These are phyloP conservation scores for Candida nitratophila DNA, from an alignment of 805 yeast genomes.

Conservation along the genomic window DNA sequence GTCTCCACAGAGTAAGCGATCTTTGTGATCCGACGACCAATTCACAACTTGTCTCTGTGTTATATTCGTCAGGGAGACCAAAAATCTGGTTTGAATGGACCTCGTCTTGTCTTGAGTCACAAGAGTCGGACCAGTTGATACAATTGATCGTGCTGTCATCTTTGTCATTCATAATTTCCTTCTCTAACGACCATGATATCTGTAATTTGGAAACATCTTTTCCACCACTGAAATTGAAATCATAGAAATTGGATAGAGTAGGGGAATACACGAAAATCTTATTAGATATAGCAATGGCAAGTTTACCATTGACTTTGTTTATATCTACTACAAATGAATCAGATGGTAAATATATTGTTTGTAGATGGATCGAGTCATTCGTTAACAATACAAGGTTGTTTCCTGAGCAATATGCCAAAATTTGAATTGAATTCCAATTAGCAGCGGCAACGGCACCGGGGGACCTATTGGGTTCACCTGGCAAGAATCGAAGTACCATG, in stretches of 20 bases:
- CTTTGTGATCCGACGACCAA: constrained; percentile 51
- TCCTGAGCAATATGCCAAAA: constrained; percentile 79
- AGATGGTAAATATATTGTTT: constrained; percentile 63
- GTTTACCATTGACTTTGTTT: constrained; percentile 51
- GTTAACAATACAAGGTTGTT: constrained; percentile 70
- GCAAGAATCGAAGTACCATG: constrained; percentile 67
- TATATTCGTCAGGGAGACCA: constrained; percentile 26
- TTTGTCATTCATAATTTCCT: constrained; percentile 12
- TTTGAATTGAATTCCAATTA: constrained; percentile 57
- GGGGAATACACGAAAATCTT: constrained; percentile 50
- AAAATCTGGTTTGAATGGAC: constrained; percentile 18
- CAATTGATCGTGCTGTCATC: constrained; percentile 22
- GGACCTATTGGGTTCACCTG: constrained; percentile 73
- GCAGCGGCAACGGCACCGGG: constrained; percentile 50
- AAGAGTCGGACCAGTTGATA: constrained; percentile 29
- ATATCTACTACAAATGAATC: constrained; percentile 67
- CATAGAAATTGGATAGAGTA: constrained; percentile 37
- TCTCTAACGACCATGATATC: constrained; percentile 26
- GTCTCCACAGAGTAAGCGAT: constrained; percentile 46
- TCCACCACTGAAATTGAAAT: constrained; percentile 26
- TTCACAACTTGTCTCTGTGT: constrained; percentile 38
- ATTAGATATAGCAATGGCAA: constrained; percentile 45
- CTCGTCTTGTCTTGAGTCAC: constrained; percentile 22
- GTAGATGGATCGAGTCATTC: constrained; percentile 48
- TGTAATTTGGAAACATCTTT: constrained; percentile 23